Conservation (phyloP, 495 filamentous ascomycete species). For the Penicillium crystallinum region DNA sequence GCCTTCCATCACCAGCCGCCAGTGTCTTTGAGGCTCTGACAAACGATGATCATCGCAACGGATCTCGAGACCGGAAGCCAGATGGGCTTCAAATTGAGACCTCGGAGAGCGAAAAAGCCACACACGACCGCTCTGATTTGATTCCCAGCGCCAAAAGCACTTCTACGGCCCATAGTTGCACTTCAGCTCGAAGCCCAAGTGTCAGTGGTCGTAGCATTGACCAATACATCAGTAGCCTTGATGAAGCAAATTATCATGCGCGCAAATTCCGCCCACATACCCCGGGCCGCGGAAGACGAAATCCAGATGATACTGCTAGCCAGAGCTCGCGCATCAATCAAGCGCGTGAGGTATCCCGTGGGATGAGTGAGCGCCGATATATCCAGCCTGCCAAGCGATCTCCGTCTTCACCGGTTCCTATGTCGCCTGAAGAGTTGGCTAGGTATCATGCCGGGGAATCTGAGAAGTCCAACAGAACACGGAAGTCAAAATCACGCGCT, state of each 20-base stretch:
- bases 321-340: constrained; percentile 43
- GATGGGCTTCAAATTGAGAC: constrained; percentile 73
- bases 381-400: constrained; percentile 81
- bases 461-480: constrained; percentile 39
- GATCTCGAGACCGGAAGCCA: constrained; percentile 75
- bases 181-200: constrained; percentile 47
- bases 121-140: constrained; percentile 20
- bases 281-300: constrained; percentile 54
- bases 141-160: constrained; percentile 43
- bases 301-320: constrained; percentile 45
- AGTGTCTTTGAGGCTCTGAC: constrained; percentile 54
- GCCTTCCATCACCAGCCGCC: constrained; percentile 54
- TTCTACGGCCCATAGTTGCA: constrained; percentile 43
- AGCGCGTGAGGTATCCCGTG: constrained; percentile 61
- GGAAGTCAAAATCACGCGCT: constrained; percentile 34
- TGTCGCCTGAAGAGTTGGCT: constrained; percentile 80
- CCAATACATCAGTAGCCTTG: constrained; percentile 82
- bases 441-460: constrained; percentile 46
- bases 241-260: constrained; percentile 63
- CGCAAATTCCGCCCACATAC: constrained; percentile 50
- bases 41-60: constrained; percentile 56
- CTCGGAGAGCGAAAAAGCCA: constrained; percentile 47
- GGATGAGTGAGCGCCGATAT: constrained; percentile 57
- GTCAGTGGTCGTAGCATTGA: constrained; percentile 65
- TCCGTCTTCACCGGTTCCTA: constrained; percentile 83